phyloP scores from a whole-genome alignment of 2,329 filamentous ascomycete genomes.

The Tolypocladium nubicola region DNA sequence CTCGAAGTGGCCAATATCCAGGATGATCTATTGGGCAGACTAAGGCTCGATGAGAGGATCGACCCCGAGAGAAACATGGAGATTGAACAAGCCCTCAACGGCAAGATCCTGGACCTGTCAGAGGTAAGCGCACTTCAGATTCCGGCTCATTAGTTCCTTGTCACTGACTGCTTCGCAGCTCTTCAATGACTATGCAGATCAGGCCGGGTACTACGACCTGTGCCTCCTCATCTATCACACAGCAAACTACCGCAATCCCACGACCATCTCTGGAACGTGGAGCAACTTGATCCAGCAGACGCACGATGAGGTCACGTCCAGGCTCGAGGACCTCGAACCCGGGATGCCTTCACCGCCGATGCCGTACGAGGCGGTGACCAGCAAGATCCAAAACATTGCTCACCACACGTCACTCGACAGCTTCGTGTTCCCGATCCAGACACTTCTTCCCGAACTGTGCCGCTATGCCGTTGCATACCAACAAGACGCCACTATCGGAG shows the following conservation, averaged over 20 bases:
- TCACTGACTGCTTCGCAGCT: constrained; percentile 41
- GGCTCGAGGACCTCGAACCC: constrained; percentile 29
- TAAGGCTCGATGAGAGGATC: constrained; percentile 64
- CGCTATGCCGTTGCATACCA: constrained; percentile 48
- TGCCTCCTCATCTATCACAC: constrained; percentile 87
- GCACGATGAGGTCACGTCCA: constrained; percentile 44
- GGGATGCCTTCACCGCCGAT: constrained; percentile 30
- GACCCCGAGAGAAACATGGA: constrained; percentile 49
- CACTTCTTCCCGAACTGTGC: constrained; percentile 52
- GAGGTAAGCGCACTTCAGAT: constrained; percentile 46
- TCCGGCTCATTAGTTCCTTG: neutral
- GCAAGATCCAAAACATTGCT: constrained; percentile 52
- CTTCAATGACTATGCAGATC: constrained; percentile 87
- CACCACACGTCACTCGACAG: constrained; percentile 55
- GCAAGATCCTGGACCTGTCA: constrained; percentile 65
- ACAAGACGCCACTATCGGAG: constrained; percentile 47
- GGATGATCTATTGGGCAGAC: constrained; percentile 73
- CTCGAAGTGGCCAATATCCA: constrained; percentile 93
- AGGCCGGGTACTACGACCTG: constrained; percentile 86
- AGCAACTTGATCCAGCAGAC: constrained; percentile 65
- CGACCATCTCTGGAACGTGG: constrained; percentile 80
- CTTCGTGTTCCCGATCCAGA: constrained; percentile 53
- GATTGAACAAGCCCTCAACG: constrained; percentile 60
- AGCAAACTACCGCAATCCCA: constrained; percentile 80
- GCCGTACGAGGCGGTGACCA: constrained; percentile 62